Percentiles rank a stretch among this genome's conserved stretches.
These are phyloP conservation scores for Skeletonema tropicum DNA, from an alignment of 108 stramenopile species.

Conservation along the genomic window DNA sequence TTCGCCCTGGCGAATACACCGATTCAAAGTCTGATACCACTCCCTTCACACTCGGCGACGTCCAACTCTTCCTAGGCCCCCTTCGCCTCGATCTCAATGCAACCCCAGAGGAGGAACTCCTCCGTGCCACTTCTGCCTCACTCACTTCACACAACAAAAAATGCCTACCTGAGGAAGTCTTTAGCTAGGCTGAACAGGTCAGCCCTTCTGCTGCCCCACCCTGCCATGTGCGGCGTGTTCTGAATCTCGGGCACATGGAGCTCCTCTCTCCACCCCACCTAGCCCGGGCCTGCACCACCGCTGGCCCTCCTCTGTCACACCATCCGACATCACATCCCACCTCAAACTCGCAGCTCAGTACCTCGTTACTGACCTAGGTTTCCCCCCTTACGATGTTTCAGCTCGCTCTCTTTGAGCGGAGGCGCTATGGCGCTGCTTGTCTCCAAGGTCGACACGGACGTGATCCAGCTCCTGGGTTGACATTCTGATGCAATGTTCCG, in stretches of 20 bases:
- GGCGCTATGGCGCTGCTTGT: conserved; percentile 61
- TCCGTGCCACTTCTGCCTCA: conserved; percentile 16
- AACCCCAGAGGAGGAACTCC: conserved; percentile 2
- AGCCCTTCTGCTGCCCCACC: conserved; percentile 50
- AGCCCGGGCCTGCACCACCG: neutral
- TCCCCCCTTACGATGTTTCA: conserved; percentile 32
- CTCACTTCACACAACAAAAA: conserved; percentile 36
- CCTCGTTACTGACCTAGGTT: conserved; percentile 22
- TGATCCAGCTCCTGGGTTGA: conserved; percentile 59
- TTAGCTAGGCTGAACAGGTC: conserved; percentile 34
- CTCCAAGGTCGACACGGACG: conserved; percentile 48
- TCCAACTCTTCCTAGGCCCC: conserved; percentile 25
- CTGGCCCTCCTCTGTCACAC: neutral
- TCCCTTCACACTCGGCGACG: conserved; percentile 25
- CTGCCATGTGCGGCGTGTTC: conserved; percentile 21
- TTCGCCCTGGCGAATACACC: conserved; percentile 51
- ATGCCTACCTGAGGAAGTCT: conserved; percentile 46
- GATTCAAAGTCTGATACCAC: conserved; percentile 10
- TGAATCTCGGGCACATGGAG: conserved; percentile 26
- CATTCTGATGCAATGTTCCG: conserved; percentile 58
- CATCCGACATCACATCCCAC: neutral
- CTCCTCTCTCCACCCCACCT: conserved; percentile 10
- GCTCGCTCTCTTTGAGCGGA: conserved; percentile 55
- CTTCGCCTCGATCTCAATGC: neutral
- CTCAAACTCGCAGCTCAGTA: conserved; percentile 11